Evolutionary conservation across 805 yeast genomes (phyloP).

Genomic region (Monosporozyma aerobia): DNA sequence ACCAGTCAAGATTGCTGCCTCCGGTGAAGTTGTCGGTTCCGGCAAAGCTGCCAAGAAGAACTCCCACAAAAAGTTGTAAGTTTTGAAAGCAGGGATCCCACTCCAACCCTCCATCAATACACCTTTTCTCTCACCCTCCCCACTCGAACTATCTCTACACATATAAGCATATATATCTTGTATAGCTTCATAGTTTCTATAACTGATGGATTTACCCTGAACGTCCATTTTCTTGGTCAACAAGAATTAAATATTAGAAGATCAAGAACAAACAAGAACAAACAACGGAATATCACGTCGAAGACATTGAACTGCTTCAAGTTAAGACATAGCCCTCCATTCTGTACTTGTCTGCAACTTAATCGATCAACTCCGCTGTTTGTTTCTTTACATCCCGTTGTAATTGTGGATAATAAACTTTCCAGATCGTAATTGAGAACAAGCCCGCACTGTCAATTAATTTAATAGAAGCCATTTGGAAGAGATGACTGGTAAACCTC

Average conservation of each 20-base stretch:
- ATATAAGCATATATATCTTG: background rate
- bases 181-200: background rate
- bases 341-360: background rate
- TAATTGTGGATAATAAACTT: background rate
- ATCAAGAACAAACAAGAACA: background rate
- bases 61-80: background rate
- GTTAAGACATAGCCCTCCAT: background rate
- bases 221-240: background rate
- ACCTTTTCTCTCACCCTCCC: background rate
- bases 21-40: conserved; percentile 38
- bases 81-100: background rate
- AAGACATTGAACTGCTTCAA: background rate
- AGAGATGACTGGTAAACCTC: background rate
- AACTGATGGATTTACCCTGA: background rate
- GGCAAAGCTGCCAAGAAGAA: background rate
- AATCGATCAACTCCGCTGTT: background rate
- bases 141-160: no score
- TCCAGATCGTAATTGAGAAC: background rate
- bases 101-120: background rate
- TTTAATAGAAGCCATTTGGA: background rate
- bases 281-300: background rate
- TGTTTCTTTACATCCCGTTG: background rate
- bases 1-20: conserved; percentile 52
- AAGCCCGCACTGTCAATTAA: background rate
- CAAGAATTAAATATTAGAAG: background rate